Conservation (phyloP, 2,329 filamentous ascomycete species). For the Huntiella bhutanensis region DNA sequence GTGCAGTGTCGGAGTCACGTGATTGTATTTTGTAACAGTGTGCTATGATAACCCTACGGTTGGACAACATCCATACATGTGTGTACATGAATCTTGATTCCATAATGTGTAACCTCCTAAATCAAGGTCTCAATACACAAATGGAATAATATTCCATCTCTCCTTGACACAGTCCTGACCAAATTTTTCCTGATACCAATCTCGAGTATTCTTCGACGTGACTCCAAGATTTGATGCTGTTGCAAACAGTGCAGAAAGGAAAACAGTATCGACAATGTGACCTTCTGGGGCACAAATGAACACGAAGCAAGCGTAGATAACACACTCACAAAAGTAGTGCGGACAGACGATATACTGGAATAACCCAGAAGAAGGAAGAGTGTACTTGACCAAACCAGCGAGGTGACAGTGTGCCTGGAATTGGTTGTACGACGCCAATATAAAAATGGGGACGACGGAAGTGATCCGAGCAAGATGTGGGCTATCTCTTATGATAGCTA, state of each 20-base stretch:
- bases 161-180: conserved; percentile 40
- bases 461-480: conserved; percentile 3
- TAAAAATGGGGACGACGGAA: conserved; percentile 42
- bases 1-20: too few species aligned
- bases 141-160: conserved; percentile 62
- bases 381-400: conserved; percentile 59
- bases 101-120: background rate
- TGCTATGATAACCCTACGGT: too few species aligned
- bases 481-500: background rate
- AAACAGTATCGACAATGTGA: conserved; percentile 48
- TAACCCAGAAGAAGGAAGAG: conserved; percentile 51
- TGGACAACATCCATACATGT: too few species aligned
- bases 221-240: conserved; percentile 62
- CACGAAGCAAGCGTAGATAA: conserved; percentile 65
- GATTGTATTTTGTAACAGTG: too few species aligned
- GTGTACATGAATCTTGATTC: background rate
- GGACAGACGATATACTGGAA: conserved; percentile 63
- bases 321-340: conserved; percentile 79
- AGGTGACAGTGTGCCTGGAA: conserved; percentile 55
- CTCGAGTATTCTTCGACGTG: conserved; percentile 58
- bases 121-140: conserved; percentile 31
- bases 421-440: conserved; percentile 53
- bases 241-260: conserved; percentile 52
- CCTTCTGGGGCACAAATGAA: conserved; percentile 53
- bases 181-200: conserved; percentile 66